These are phyloP conservation scores for Gigaspora rosea DNA, from an alignment of 192 early-diverging fungal species.

Conservation along the genomic window DNA sequence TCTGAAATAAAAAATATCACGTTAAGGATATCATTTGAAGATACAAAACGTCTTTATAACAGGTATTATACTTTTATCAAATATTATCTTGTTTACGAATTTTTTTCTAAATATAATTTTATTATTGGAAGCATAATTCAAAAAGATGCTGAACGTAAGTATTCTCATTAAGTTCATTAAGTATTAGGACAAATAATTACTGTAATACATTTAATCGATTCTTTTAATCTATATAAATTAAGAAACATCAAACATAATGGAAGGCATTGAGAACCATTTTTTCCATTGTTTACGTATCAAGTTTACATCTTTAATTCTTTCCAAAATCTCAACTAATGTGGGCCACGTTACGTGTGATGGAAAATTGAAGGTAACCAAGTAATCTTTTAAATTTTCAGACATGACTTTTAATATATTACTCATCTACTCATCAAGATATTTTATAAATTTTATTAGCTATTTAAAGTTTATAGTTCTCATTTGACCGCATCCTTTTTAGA, in stretches of 20 bases:
- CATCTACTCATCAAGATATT: not conserved
- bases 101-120: not conserved
- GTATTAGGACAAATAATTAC: not conserved
- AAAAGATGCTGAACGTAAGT: not conserved
- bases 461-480: not conserved
- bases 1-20: slow-evolving; percentile 16
- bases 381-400: not conserved
- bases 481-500: not conserved
- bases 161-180: not conserved
- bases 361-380: slow-evolving; percentile 1
- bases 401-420: not conserved
- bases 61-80: not conserved
- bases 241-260: not conserved
- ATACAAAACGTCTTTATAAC: slow-evolving; percentile 1
- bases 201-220: not conserved
- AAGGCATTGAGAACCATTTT: slow-evolving; percentile 16
- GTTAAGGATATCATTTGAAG: not conserved
- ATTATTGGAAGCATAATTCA: not conserved
- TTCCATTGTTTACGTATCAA: slow-evolving; percentile 15
- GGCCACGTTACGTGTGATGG: not conserved
- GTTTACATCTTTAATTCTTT: not conserved
- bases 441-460: not conserved
- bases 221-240: too few species aligned
- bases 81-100: not conserved
- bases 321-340: not conserved